A percentile compares a stretch with the other conserved stretches of the same genome.
These are phyloP conservation scores for Saccharomycopsis sp. DNA, from an alignment of 805 yeast genomes.

Conservation along the genomic window DNA sequence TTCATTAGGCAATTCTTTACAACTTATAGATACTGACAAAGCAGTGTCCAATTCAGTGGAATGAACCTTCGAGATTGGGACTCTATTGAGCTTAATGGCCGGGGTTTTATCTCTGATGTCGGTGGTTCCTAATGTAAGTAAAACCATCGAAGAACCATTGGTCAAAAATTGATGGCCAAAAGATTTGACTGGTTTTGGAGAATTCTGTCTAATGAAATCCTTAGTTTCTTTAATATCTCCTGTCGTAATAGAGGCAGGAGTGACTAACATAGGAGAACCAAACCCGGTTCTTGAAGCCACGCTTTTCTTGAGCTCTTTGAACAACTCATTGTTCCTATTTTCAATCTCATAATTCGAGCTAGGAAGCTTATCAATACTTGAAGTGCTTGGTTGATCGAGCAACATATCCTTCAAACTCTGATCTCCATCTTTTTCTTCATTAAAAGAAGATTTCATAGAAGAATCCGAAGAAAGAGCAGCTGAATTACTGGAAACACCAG, in stretches of 20 bases:
- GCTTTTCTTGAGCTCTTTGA: constrained; percentile 23
- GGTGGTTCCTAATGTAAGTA: constrained; percentile 81
- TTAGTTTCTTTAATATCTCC: background rate
- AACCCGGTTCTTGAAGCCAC: background rate
- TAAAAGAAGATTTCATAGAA: background rate
- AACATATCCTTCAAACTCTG: background rate
- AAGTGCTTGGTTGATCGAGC: constrained; percentile 14
- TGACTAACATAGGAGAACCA: background rate
- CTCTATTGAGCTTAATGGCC: constrained; percentile 63
- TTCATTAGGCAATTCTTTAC: constrained; percentile 35
- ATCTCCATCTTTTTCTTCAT: background rate
- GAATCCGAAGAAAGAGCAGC: background rate
- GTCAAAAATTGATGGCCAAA: constrained; percentile 77
- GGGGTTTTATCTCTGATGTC: constrained; percentile 55
- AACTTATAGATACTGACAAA: constrained; percentile 56
- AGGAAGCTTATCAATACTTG: constrained; percentile 24
- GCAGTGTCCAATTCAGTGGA: constrained; percentile 88
- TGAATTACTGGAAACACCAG: background rate
- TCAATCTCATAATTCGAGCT: background rate
- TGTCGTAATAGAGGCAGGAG: constrained; percentile 5
- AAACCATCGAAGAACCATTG: constrained; percentile 58
- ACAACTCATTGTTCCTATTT: constrained; percentile 15
- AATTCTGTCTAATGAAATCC: background rate
- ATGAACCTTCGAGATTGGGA: constrained; percentile 69
- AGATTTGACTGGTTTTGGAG: constrained; percentile 57